Evolutionary conservation across 2,329 filamentous ascomycete species (phyloP).

Genomic region (Aspergillus pseudoglaucus): DNA sequence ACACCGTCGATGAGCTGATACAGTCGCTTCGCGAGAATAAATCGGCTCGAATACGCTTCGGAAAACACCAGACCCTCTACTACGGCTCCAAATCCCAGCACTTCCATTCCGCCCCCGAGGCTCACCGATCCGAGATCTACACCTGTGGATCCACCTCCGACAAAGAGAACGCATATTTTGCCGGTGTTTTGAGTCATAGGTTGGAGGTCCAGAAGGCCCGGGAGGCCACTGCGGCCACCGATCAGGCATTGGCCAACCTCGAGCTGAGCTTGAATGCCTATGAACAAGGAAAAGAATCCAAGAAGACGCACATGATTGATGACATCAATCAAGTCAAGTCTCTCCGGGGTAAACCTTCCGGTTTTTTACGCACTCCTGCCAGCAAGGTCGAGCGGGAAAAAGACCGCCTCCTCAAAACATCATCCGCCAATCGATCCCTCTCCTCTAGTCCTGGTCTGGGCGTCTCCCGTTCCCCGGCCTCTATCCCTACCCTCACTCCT

Average conservation of each 20-base stretch:
- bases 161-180: conserved; percentile 47
- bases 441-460: conserved; percentile 38
- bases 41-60: conserved; percentile 40
- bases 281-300: conserved; percentile 55
- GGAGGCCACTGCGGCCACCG: conserved; percentile 50
- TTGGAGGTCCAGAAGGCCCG: conserved; percentile 50
- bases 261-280: conserved; percentile 55
- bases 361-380: conserved; percentile 23
- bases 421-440: conserved; percentile 31
- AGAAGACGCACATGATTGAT: conserved; percentile 42
- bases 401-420: conserved; percentile 34
- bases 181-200: conserved; percentile 52
- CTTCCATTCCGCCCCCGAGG: conserved; percentile 48
- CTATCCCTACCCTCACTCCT: conserved; percentile 31
- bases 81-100: conserved; percentile 52
- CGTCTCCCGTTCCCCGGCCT: conserved; percentile 30
- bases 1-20: conserved; percentile 41
- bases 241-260: conserved; percentile 54
- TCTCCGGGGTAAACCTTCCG: conserved; percentile 26
- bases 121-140: conserved; percentile 55
- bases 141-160: conserved; percentile 31
- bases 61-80: conserved; percentile 49
- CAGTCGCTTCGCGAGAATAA: conserved; percentile 37
- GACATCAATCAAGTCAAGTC: conserved; percentile 31
- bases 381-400: conserved; percentile 37